Evolutionary conservation across 2,329 filamentous ascomycete species (phyloP).

Genomic region (Nigrospora osmanthi): DNA sequence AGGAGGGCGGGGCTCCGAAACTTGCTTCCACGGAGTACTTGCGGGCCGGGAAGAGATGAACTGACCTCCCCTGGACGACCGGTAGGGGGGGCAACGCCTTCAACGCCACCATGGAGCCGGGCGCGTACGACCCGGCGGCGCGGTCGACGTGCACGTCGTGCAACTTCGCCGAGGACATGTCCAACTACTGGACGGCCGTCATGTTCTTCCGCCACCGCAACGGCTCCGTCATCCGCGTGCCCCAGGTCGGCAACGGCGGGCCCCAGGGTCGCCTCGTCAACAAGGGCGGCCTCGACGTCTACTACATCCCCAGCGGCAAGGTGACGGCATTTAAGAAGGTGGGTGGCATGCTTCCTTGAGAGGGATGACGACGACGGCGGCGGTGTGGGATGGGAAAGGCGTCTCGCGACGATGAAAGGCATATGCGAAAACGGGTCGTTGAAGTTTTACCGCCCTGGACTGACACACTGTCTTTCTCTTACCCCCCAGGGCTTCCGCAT

Average conservation of each 20-base stretch:
- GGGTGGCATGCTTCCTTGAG: no score
- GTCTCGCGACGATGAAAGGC: no score
- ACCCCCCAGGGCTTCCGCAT: no score
- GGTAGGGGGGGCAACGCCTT: slow-evolving; percentile 30
- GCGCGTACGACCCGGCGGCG: slow-evolving; percentile 22
- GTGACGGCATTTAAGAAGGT: slow-evolving; percentile 32
- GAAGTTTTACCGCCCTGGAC: no score
- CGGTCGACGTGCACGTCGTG: slow-evolving; percentile 34
- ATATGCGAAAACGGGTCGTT: no score
- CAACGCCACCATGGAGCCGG: slow-evolving; percentile 33
- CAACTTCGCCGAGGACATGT: slow-evolving; percentile 33
- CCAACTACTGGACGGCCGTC: slow-evolving; percentile 39
- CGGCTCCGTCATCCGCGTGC: slow-evolving; percentile 33
- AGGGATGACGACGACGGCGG: no score
- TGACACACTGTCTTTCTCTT: no score
- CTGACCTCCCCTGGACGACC: no score
- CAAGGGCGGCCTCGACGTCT: slow-evolving; percentile 34
- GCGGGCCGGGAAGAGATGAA: no score
- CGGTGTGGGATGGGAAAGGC: no score
- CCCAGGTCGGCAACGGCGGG: slow-evolving; percentile 34
- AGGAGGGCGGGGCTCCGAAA: no score
- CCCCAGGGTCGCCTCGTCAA: slow-evolving; percentile 34
- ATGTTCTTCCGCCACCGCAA: slow-evolving; percentile 37
- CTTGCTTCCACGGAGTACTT: no score
- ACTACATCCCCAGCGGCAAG: slow-evolving; percentile 35